These are phyloP conservation scores for Avena insularis DNA, from an alignment of 176 grass and related monocot species.

Conservation along the genomic window DNA sequence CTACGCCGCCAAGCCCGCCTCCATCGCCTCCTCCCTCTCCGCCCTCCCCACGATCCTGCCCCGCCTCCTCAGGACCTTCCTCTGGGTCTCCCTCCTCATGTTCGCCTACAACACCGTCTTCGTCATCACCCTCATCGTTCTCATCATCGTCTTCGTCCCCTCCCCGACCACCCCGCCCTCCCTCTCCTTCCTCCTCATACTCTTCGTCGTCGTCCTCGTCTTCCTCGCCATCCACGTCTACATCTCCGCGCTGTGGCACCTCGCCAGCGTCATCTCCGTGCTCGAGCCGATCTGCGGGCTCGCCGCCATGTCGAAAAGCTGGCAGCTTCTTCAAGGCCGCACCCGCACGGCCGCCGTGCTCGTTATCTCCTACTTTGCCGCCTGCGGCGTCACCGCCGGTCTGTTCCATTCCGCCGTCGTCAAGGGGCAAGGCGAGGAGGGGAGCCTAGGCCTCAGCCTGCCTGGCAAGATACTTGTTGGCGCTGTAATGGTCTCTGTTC, in stretches of 20 bases:
- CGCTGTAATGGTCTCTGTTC: conserved; percentile 68
- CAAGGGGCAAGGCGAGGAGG: conserved; percentile 70
- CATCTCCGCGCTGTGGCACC: conserved; percentile 96
- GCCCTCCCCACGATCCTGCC: conserved; percentile 75
- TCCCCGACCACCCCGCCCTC: conserved; percentile 12
- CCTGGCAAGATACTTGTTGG: conserved; percentile 56
- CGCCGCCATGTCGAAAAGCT: conserved; percentile 87
- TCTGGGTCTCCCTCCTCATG: conserved; percentile 87
- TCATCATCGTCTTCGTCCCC: conserved; percentile 47
- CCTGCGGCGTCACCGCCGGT: conserved; percentile 61
- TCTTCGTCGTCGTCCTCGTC: conserved; percentile 44
- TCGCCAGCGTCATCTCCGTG: conserved; percentile 93
- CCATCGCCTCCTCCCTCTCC: conserved; percentile 65
- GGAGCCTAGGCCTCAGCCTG: conserved; percentile 66
- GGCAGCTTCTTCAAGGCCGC: conserved; percentile 69
- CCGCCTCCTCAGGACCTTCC: conserved; percentile 85
- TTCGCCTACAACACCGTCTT: conserved; percentile 72
- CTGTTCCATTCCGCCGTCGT: conserved; percentile 85
- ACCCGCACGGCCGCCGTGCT: conserved; percentile 58
- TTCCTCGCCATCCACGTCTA: conserved; percentile 92
- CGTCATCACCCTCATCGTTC: conserved; percentile 52
- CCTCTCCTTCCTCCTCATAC: conserved; percentile 44
- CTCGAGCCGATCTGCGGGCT: conserved; percentile 91
- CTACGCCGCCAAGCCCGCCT: conserved; percentile 83
- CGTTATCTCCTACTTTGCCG: conserved; percentile 70